phyloP scores from a whole-genome alignment of 768 basidiomycete genomes.

The Mycena albidolilacea region DNA sequence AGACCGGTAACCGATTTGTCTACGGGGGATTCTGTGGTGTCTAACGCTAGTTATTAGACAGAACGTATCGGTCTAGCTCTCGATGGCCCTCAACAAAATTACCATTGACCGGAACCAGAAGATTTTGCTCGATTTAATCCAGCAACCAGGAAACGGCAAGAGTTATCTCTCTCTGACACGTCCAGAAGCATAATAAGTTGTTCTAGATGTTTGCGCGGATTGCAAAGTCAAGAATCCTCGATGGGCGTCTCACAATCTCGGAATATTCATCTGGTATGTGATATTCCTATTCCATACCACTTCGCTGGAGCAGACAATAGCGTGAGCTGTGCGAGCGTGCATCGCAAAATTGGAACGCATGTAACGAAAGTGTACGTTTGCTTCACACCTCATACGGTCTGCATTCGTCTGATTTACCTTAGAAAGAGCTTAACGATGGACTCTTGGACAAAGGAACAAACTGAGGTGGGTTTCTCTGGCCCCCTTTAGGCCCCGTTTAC shows the following conservation, averaged over 20 bases:
- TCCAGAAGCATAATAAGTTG: conserved; percentile 33
- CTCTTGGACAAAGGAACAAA: conserved; percentile 89
- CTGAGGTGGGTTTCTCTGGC: conserved; percentile 71
- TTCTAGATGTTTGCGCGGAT: conserved; percentile 89
- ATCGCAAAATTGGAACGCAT: conserved; percentile 96
- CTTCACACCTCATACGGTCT: conserved; percentile 6
- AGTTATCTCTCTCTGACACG: conserved; percentile 30
- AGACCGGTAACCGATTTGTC: too few species aligned
- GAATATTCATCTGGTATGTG: conserved; percentile 86
- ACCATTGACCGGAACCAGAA: conserved; percentile 77
- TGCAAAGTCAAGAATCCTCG: conserved; percentile 89
- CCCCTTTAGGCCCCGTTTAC: conserved; percentile 28
- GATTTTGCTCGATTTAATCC: conserved; percentile 75
- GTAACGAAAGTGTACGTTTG: conserved; percentile 88
- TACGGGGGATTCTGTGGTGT: too few species aligned
- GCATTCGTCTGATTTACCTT: conserved; percentile 27
- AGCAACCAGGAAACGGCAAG: conserved; percentile 87
- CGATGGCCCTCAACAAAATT: conserved; percentile 64
- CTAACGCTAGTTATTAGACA: too few species aligned
- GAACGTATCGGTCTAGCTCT: background rate
- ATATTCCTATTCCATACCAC: conserved; percentile 5
- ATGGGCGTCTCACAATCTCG: conserved; percentile 92
- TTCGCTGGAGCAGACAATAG: conserved; percentile 55
- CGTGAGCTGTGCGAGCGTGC: conserved; percentile 90
- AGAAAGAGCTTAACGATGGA: conserved; percentile 95